Evolutionary conservation across 2,329 filamentous ascomycete genomes (phyloP), one percentile per base, ranked within the genome.

Genomic region (Alternaria burnsii): DNA sequence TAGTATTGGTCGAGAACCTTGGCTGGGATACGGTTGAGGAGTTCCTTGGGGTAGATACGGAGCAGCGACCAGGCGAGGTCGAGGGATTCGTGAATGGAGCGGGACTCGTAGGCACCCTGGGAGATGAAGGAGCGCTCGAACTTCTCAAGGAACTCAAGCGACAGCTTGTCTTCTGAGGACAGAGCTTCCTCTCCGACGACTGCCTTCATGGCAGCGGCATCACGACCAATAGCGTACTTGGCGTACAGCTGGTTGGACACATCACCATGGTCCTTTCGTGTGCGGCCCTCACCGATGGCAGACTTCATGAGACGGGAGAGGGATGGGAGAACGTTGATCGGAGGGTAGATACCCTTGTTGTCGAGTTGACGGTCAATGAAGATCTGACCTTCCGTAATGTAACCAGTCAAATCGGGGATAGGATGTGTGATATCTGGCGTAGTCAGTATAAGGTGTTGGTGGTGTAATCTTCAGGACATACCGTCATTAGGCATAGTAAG

Each of bases 271-370:
- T 99, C 96, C 82, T 92, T 94, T 74, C 95, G 91, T 26, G 95
- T 99, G 86, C 94, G 94, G 68, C 93, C 93, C 83, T 98, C 94
- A 73, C 95, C 95, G 76, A 99, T 99, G 80, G 95, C 95, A 76
- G 95, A 99, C 83, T 99, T 99, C 95, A 99, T 99, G 78, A 99
- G 91, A 88, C 95, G 95, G 24, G 95, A 99, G 40, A 99, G 90
- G 48, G 95, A 99, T 24, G 95, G 95, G 63, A 99, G 85, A 67
- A 99, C 95, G 84, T 99, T 99, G 85, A 99, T 99, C 20, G 95
- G 95, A 54, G 95, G 95, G 85, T 97, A 97, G 83, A 99, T 90
- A 82, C 94, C 94, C 85, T 95, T 95, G 87, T 99, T 99, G 86
- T 93, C 81, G 54, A 99, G 86, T 76, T 91, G 89, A 83, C 94